A percentile compares a stretch with the other conserved stretches of the same genome.
These are phyloP conservation scores for Sequoia sempervirens DNA, from an alignment of 75 land plant species.

Conservation along the genomic window DNA sequence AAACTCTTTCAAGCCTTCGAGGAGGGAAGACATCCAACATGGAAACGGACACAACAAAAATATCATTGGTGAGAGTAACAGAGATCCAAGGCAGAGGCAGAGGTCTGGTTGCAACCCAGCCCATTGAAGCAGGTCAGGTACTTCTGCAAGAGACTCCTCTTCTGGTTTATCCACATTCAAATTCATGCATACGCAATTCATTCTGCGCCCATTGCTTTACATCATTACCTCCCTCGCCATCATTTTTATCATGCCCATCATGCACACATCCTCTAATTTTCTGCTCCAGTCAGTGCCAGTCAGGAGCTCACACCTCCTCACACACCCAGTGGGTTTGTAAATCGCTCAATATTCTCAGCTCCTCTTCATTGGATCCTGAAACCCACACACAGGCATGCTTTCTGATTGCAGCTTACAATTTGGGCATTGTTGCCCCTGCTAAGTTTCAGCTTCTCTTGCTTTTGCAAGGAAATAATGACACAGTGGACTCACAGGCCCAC, in stretches of 20 bases:
- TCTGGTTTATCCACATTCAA: conserved; percentile 51
- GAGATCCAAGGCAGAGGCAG: conserved; percentile 64
- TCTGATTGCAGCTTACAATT: conserved; percentile 59
- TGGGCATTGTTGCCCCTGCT: conserved; percentile 24
- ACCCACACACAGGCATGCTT: conserved; percentile 44
- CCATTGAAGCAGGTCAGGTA: conserved; percentile 57
- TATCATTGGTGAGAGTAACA: conserved; percentile 17
- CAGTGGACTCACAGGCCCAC: conserved; percentile 9
- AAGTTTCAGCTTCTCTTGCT: conserved; percentile 40
- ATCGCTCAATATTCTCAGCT: conserved; percentile 1
- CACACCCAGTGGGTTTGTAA: conserved; percentile 29
- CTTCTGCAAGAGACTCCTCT: conserved; percentile 66
- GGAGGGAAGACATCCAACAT: not conserved
- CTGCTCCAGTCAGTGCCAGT: conserved; percentile 34
- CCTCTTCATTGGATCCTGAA: conserved; percentile 15
- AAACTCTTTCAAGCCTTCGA: not conserved
- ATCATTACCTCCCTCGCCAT: conserved; percentile 6
- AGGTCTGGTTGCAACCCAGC: conserved; percentile 46
- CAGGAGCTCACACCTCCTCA: conserved; percentile 13
- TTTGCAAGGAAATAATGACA: conserved; percentile 41
- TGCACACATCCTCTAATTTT: conserved; percentile 25
- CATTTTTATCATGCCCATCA: conserved; percentile 11
- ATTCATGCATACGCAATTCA: conserved; percentile 14
- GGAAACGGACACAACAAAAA: not conserved
- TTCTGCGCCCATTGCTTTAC: conserved; percentile 25